phyloP scores from a whole-genome alignment of 2,329 filamentous ascomycete species.

The Ophiostoma piceae region DNA sequence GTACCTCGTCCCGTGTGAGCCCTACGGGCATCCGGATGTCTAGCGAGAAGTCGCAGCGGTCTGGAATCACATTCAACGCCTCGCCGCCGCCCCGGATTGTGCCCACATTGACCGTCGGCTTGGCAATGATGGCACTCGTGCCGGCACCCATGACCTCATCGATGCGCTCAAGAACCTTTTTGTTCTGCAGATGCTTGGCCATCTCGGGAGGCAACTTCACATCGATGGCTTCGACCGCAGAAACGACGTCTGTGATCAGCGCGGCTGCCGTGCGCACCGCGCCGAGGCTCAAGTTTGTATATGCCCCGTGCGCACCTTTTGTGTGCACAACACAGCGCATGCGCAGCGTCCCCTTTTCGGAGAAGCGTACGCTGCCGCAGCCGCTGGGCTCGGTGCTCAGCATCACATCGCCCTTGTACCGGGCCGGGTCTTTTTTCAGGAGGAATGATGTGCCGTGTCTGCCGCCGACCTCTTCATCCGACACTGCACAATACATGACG shows the following conservation, averaged over 20 bases:
- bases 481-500: slow-evolving; percentile 21
- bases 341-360: slow-evolving; percentile 24
- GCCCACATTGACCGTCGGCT: slow-evolving; percentile 24
- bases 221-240: background rate
- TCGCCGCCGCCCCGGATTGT: slow-evolving; percentile 21
- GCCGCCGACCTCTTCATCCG: background rate
- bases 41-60: background rate
- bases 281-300: slow-evolving; percentile 23
- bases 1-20: background rate
- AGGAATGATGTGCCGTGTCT: background rate
- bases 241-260: slow-evolving; percentile 1
- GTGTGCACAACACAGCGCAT: slow-evolving; percentile 19
- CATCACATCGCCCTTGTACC: slow-evolving; percentile 22
- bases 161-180: slow-evolving; percentile 13
- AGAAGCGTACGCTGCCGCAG: slow-evolving; percentile 24
- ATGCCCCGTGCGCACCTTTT: slow-evolving; percentile 20
- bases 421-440: background rate
- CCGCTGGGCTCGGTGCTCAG: slow-evolving; percentile 24
- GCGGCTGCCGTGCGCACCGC: slow-evolving; percentile 18
- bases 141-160: slow-evolving; percentile 23
- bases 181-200: background rate
- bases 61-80: slow-evolving; percentile 22
- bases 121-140: slow-evolving; percentile 18
- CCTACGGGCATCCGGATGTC: background rate
- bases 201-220: background rate